Percentiles rank a stretch among this genome's conserved stretches.
These are phyloP conservation scores for Fusarium sp. DNA, from an alignment of 2,329 filamentous ascomycete genomes.

Conservation along the genomic window DNA sequence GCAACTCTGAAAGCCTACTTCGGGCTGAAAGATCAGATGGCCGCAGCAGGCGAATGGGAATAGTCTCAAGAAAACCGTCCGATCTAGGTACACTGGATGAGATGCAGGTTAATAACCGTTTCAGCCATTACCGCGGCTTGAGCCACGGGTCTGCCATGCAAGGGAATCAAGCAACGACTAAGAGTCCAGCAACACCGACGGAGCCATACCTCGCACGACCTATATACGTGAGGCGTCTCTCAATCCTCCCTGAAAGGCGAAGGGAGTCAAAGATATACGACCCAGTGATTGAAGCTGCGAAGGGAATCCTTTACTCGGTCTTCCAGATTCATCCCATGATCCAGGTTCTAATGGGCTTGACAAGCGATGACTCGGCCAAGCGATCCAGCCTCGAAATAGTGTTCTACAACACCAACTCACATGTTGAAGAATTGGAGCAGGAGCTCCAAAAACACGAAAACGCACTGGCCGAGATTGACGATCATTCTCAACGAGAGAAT, in stretches of 20 bases:
- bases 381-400: slow-evolving; percentile 73
- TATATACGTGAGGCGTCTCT: slow-evolving; percentile 71
- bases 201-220: slow-evolving; percentile 68
- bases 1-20: slow-evolving; percentile 71
- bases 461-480: slow-evolving; percentile 59
- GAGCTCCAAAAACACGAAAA: slow-evolving; percentile 72
- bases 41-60: slow-evolving; percentile 71
- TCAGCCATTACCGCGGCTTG: slow-evolving; percentile 73
- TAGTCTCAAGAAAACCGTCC: slow-evolving; percentile 68
- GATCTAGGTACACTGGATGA: slow-evolving; percentile 73
- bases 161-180: slow-evolving; percentile 55
- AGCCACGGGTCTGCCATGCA: slow-evolving; percentile 77
- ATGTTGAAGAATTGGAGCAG: slow-evolving; percentile 73
- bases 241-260: slow-evolving; percentile 70
- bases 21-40: slow-evolving; percentile 65
- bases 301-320: slow-evolving; percentile 73
- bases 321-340: slow-evolving; percentile 77
- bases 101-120: slow-evolving; percentile 69
- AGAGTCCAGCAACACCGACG: slow-evolving; percentile 69
- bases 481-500: slow-evolving; percentile 64
- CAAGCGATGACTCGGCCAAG: slow-evolving; percentile 69
- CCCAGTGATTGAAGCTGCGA: slow-evolving; percentile 71
- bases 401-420: slow-evolving; percentile 74
- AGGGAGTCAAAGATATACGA: slow-evolving; percentile 71
- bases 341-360: slow-evolving; percentile 71